Evolutionary conservation across 2,329 filamentous ascomycete genomes (phyloP), one percentile per base, ranked within the genome.

Genomic region (Diaporthe velutina): DNA sequence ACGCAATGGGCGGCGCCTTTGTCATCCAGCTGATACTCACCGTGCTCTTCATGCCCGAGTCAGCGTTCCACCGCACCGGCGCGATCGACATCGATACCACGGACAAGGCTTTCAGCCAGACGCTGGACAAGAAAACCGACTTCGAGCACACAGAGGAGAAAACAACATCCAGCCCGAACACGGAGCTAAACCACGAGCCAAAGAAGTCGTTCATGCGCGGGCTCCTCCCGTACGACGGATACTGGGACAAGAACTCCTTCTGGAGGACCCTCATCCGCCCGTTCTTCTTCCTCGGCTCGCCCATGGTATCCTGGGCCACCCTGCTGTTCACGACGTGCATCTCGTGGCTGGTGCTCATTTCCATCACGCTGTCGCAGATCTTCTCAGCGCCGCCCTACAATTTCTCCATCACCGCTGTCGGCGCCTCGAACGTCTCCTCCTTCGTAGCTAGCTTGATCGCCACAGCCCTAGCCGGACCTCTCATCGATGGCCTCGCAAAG

Each of bases 31-130:
- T 84, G 1, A 78, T 85, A 70, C 76, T 85, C 73, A 82, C 82
- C 7, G 80, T 85, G 67, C 81, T 86, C 75, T 85, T 83, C 79
- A 85, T 85, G 84, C 84, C 84, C 8, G 84, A 85, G 73, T 83
- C 83, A 0, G 83, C 84, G 1, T 85, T 80, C 75, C 76, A 78
- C 42, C 78, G 83, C 25, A 73, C 55, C 22, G 79, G 79, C n/a
- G 78, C 80, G 7, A 74, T 84, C 12, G 67, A 67, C n/a, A 82
- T 84, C n/a, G 83, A 84, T 60, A 82, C 81, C 5, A 79, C 80
- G 6, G 77, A 79, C 12, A 68, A 75, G 35, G 50, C 45, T 15
- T 55, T 72, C 40, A 61, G 30, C 38, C 45, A 50, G 38, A 4
- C 54, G 9, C 30, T 50, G 2, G 76, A 77, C 22, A 77, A 72